Conservation (phyloP, 2,329 filamentous ascomycete genomes). For the Xylaria sp. region DNA sequence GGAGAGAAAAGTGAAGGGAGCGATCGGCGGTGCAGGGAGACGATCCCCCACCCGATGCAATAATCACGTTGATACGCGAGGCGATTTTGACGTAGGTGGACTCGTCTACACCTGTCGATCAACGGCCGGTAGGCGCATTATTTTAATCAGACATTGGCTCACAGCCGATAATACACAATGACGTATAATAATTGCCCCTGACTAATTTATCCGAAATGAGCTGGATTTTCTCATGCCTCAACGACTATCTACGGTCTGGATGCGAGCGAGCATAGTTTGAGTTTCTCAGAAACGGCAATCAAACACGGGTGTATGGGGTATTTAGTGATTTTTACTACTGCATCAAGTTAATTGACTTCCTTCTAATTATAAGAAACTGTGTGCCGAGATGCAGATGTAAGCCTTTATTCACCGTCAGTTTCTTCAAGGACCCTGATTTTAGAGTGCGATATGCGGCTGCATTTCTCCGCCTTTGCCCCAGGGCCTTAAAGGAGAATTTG, state of each 20-base stretch:
- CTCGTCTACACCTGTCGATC: slow-evolving; percentile 11
- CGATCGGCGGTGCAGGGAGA: slow-evolving; percentile 9
- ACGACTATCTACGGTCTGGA: neutral
- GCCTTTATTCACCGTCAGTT: neutral
- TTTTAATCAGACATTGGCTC: neutral
- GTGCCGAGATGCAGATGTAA: neutral
- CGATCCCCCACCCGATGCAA: slow-evolving; percentile 7
- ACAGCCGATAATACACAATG: neutral
- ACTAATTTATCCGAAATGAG: slow-evolving; percentile 27
- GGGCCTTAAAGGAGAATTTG: neutral
- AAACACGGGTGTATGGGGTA: slow-evolving; percentile 19
- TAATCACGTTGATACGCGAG: slow-evolving; percentile 7
- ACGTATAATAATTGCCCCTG: slow-evolving; percentile 13
- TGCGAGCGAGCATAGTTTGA: slow-evolving; percentile 3
- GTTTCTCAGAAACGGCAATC: slow-evolving; percentile 11
- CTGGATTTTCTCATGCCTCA: neutral
- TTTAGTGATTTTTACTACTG: neutral
- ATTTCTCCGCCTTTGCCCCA: neutral
- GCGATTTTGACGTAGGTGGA: neutral
- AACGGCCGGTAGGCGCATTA: neutral
- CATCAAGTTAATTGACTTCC: neutral
- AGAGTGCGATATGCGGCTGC: neutral
- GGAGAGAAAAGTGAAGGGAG: neutral
- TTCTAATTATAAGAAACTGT: neutral
- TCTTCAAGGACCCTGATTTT: neutral